Evolutionary conservation across 2,329 filamentous ascomycete species (phyloP).

Genomic region (Chalara sp.): DNA sequence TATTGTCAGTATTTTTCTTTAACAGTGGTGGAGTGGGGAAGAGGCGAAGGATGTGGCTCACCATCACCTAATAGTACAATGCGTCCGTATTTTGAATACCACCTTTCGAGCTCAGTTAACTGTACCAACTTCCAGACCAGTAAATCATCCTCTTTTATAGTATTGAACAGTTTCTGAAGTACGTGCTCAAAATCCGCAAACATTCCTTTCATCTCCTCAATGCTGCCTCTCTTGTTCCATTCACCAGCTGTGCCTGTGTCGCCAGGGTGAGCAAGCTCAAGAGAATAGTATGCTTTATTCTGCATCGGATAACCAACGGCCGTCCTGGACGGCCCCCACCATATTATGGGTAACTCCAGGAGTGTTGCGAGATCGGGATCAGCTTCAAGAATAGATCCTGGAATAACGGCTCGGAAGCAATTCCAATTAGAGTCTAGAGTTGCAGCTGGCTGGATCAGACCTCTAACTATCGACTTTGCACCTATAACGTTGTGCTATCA

Average conservation of each 20-base stretch:
- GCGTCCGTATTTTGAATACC: constrained; percentile 24
- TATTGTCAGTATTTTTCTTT: too few relatives aligned
- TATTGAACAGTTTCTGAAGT: constrained; percentile 28
- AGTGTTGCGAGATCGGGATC: constrained; percentile 36
- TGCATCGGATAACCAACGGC: constrained; percentile 55
- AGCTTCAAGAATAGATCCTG: constrained; percentile 37
- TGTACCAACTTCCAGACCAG: constrained; percentile 10
- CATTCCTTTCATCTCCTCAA: constrained; percentile 2
- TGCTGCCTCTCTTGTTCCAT: constrained; percentile 37
- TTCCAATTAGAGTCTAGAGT: too few relatives aligned
- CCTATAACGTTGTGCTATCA: too few relatives aligned
- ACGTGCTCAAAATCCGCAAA: constrained; percentile 22
- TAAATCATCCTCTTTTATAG: constrained; percentile 20
- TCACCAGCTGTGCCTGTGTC: constrained; percentile 44
- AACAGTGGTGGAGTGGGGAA: too few relatives aligned
- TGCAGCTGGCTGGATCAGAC: too few relatives aligned
- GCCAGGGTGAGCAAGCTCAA: constrained; percentile 58
- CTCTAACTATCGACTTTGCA: too few relatives aligned
- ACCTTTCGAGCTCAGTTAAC: constrained; percentile 7
- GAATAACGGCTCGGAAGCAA: too few relatives aligned
- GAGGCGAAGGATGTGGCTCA: constrained; percentile 17
- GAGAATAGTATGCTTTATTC: constrained; percentile 51
- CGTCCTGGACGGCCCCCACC: constrained; percentile 55
- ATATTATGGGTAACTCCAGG: constrained; percentile 49
- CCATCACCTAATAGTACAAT: constrained; percentile 37